These are phyloP conservation scores for Cytidiella melzeri DNA, from an alignment of 768 basidiomycete species.

Conservation along the genomic window DNA sequence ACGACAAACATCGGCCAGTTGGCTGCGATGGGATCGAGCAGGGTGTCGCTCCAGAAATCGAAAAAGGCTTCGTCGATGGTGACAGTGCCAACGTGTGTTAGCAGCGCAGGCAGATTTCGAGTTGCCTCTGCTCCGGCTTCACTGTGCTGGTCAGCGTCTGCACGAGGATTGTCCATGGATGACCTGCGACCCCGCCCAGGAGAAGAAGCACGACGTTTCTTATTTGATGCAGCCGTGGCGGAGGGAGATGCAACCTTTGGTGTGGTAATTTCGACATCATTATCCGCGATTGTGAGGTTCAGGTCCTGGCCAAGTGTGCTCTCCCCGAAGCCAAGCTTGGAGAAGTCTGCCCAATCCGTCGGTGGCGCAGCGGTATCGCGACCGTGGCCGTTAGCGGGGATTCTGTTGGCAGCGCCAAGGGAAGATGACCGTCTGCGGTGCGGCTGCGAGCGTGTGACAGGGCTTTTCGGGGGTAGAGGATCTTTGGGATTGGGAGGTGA, in stretches of 20 bases:
- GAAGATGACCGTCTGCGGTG: conserved; percentile 30
- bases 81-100: conserved; percentile 40
- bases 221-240: conserved; percentile 22
- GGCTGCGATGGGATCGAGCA: conserved; percentile 60
- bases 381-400: conserved; percentile 10
- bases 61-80: conserved; percentile 76
- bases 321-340: conserved; percentile 51
- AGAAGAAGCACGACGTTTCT: conserved; percentile 25
- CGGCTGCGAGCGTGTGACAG: conserved; percentile 20
- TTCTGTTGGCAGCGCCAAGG: conserved; percentile 6
- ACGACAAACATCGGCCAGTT: conserved; percentile 67
- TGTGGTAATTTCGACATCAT: conserved; percentile 49
- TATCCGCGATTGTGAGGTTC: conserved; percentile 51
- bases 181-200: conserved; percentile 17
- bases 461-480: conserved; percentile 9
- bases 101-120: conserved; percentile 21
- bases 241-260: conserved; percentile 29
- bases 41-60: conserved; percentile 75
- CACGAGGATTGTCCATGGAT: conserved; percentile 19
- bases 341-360: conserved; percentile 59
- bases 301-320: conserved; percentile 40
- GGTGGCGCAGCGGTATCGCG: not conserved
- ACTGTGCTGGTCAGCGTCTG: conserved; percentile 3
- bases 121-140: conserved; percentile 3
- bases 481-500: conserved; percentile 21